Evolutionary conservation across 805 yeast genomes (phyloP).

Genomic region (Wickerhamiella azyma): DNA sequence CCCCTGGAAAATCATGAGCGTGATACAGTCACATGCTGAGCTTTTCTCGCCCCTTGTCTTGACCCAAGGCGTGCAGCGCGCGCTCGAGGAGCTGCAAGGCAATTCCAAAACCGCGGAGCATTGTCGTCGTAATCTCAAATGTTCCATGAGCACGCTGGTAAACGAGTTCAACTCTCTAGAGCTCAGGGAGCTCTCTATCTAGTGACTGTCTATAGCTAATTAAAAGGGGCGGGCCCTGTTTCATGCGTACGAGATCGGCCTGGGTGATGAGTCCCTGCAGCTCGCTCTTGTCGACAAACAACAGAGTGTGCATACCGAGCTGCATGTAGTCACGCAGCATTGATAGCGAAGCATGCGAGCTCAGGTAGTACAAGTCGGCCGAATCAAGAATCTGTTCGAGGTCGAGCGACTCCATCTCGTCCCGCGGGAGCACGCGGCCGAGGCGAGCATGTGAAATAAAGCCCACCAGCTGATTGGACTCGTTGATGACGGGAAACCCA

Average conservation of each 20-base stretch:
- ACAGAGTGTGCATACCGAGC: conserved; percentile 7
- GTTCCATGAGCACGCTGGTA: background rate
- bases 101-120: background rate
- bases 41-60: background rate
- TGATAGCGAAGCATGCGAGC: conserved; percentile 2
- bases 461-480: conserved; percentile 7
- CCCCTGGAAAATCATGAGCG: conserved; percentile 1
- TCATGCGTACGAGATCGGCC: conserved; percentile 3
- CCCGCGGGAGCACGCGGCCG: background rate
- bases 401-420: conserved; percentile 1
- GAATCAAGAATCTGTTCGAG: background rate
- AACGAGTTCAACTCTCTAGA: conserved; percentile 1
- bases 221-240: conserved; percentile 6
- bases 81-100: background rate
- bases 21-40: background rate
- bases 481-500: conserved; percentile 7
- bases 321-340: conserved; percentile 5
- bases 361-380: background rate
- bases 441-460: conserved; percentile 3
- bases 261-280: conserved; percentile 9
- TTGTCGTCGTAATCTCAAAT: background rate
- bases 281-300: conserved; percentile 6
- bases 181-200: conserved; percentile 8
- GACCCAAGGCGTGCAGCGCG: background rate
- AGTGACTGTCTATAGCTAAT: conserved; percentile 7